Conservation (phyloP, 2,329 filamentous ascomycete species). For the Aspergillus ibericus region DNA sequence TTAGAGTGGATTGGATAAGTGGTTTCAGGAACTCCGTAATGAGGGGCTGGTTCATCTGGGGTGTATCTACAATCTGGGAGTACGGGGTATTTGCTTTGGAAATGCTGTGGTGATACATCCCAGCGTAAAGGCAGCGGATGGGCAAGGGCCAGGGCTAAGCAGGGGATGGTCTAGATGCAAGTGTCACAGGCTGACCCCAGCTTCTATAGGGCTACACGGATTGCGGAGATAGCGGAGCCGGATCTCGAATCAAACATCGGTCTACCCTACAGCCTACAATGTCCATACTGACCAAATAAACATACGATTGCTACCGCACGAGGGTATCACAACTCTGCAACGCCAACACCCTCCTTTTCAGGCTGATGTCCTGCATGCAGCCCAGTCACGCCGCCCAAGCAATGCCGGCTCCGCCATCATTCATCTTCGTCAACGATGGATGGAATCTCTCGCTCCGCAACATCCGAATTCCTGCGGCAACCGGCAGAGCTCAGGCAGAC, state of each 20-base stretch:
- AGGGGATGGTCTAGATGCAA: background rate
- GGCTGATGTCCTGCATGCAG: background rate
- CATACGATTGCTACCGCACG: conserved; percentile 9
- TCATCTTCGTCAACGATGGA: conserved; percentile 15
- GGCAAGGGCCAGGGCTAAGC: background rate
- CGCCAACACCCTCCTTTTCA: background rate
- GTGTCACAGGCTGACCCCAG: background rate
- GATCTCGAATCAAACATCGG: background rate
- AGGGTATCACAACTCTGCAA: conserved; percentile 1
- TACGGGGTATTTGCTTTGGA: background rate
- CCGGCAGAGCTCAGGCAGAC: conserved; percentile 16
- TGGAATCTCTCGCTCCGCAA: conserved; percentile 7
- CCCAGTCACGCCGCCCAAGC: conserved; percentile 11
- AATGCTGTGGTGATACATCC: too few species aligned
- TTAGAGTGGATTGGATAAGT: background rate
- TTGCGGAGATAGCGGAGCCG: background rate
- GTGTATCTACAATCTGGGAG: background rate
- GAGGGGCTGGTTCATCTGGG: background rate
- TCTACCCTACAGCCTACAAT: background rate
- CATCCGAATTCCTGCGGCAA: conserved; percentile 15
- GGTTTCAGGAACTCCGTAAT: background rate
- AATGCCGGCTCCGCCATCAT: conserved; percentile 12
- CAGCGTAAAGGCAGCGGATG: background rate
- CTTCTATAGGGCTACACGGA: background rate
- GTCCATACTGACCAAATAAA: background rate